phyloP scores from a whole-genome alignment of 106 monocot species.

The Amphibolis antarctica region DNA sequence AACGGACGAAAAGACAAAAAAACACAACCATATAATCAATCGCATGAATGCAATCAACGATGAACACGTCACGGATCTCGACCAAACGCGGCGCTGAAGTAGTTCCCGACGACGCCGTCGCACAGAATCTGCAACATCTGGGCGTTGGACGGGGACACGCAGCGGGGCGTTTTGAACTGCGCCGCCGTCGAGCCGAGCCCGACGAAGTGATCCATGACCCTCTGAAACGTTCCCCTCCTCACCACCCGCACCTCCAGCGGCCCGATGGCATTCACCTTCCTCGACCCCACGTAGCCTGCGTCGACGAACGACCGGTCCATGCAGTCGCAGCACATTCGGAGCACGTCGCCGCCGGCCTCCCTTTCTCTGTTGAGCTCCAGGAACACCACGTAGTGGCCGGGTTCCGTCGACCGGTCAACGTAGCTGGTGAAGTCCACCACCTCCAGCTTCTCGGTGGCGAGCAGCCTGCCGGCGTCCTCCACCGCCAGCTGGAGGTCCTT shows the following conservation, averaged over 20 bases:
- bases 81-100: constrained; percentile 40
- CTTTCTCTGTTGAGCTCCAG: constrained; percentile 60
- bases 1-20: too few relatives aligned
- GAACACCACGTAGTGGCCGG: constrained; percentile 87
- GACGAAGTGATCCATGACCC: constrained; percentile 55
- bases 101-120: constrained; percentile 25
- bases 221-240: constrained; percentile 55
- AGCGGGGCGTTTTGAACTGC: constrained; percentile 81
- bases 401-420: constrained; percentile 39
- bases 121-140: constrained; percentile 58
- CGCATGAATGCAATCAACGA: background rate
- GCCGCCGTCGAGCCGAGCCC: constrained; percentile 47
- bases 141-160: constrained; percentile 23
- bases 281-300: constrained; percentile 52
- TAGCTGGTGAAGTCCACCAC: constrained; percentile 75
- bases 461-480: constrained; percentile 40
- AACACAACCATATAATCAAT: background rate
- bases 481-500: constrained; percentile 67
- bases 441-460: constrained; percentile 58
- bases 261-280: constrained; percentile 41
- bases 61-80: too few relatives aligned
- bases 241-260: constrained; percentile 66
- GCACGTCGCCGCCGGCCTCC: constrained; percentile 37
- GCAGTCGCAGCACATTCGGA: constrained; percentile 42
- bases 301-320: constrained; percentile 66